phyloP scores from a whole-genome alignment of 495 filamentous ascomycete species.

The Xylaria longipes region DNA sequence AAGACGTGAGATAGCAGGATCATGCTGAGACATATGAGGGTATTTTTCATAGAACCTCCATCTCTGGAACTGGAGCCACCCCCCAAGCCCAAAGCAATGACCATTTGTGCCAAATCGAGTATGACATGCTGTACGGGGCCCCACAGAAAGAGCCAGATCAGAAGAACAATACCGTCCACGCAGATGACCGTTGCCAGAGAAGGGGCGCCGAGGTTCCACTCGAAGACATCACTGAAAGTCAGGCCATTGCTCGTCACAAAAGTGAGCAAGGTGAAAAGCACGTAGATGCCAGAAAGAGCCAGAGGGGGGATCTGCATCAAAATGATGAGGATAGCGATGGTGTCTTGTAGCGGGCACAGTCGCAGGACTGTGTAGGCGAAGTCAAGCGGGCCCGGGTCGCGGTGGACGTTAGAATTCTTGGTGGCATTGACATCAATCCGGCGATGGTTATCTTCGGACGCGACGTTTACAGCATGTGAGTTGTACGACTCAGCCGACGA shows the following conservation, averaged over 20 bases:
- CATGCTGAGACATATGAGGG: constrained; percentile 76
- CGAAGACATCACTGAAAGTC: constrained; percentile 57
- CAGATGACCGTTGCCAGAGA: constrained; percentile 82
- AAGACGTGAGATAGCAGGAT: constrained; percentile 74
- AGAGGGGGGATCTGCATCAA: constrained; percentile 95
- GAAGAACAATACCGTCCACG: constrained; percentile 79
- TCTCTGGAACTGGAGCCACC: constrained; percentile 82
- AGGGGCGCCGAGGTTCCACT: constrained; percentile 63
- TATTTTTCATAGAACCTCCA: constrained; percentile 71
- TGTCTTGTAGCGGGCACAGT: constrained; percentile 92
- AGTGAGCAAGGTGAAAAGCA: constrained; percentile 90
- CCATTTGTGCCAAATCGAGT: constrained; percentile 92
- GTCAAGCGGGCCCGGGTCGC: constrained; percentile 68
- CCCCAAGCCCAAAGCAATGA: constrained; percentile 91
- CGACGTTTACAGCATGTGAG: constrained; percentile 43
- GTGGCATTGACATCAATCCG: constrained; percentile 69
- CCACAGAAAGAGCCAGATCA: constrained; percentile 91
- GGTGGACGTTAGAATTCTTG: constrained; percentile 70
- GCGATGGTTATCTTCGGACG: constrained; percentile 57
- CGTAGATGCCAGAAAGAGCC: constrained; percentile 87
- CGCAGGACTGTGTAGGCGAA: constrained; percentile 84
- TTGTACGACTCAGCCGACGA: constrained; percentile 56
- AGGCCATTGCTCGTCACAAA: constrained; percentile 74
- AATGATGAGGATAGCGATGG: constrained; percentile 96
- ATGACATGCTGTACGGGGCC: constrained; percentile 85